phyloP scores from a whole-genome alignment of 2,329 filamentous ascomycete species.

The Truncatella angustata region DNA sequence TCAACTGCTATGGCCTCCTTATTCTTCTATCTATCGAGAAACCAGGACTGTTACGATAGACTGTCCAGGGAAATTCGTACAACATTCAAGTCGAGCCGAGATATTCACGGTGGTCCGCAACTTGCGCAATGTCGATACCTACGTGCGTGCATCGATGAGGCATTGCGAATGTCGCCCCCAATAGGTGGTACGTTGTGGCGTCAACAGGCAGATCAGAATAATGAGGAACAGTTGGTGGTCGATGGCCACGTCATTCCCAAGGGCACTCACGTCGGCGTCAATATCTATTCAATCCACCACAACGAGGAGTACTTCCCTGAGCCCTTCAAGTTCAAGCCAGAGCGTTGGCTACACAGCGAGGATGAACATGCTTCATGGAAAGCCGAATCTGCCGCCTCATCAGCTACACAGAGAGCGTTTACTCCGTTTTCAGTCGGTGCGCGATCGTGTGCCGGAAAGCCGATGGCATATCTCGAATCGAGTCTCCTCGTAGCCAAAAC shows the following conservation, averaged over 20 bases:
- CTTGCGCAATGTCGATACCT: conserved; percentile 38
- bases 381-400: too few species aligned
- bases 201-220: conserved; percentile 12
- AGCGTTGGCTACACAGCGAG: conserved; percentile 29
- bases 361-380: too few species aligned
- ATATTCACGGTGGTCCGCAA: conserved; percentile 26
- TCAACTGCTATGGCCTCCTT: conserved; percentile 28
- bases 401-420: too few species aligned
- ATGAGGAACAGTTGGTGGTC: background rate
- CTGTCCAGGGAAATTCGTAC: conserved; percentile 28
- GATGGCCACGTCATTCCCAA: background rate
- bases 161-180: conserved; percentile 42
- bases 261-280: conserved; percentile 22
- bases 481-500: conserved; percentile 18
- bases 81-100: conserved; percentile 28
- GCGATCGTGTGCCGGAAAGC: conserved; percentile 32
- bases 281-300: conserved; percentile 33
- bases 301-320: conserved; percentile 26
- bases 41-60: conserved; percentile 24
- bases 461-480: conserved; percentile 20
- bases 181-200: conserved; percentile 32
- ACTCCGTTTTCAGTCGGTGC: conserved; percentile 33
- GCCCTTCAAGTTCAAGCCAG: conserved; percentile 26
- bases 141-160: conserved; percentile 44
- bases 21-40: conserved; percentile 33